Evolutionary conservation across 2,329 filamentous ascomycete genomes (phyloP).

Genomic region (Colletotrichum lupini): DNA sequence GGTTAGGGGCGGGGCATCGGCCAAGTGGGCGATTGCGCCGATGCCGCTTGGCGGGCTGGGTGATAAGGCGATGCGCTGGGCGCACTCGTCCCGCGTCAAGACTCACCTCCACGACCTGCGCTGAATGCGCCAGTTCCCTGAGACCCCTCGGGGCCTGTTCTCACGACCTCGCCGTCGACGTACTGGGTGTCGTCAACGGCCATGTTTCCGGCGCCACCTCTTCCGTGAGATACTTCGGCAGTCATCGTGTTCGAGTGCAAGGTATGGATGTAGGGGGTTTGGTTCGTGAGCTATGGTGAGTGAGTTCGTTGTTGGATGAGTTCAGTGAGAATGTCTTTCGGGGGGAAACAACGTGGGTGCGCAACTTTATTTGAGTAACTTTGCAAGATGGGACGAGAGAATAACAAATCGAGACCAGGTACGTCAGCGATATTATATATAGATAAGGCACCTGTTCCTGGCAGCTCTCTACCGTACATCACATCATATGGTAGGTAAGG

Average conservation of each 20-base stretch:
- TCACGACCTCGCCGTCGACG: constrained; percentile 71
- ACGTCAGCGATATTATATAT: constrained; percentile 32
- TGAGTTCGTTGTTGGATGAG: not conserved
- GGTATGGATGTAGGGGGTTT: not conserved
- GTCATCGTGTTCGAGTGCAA: constrained; percentile 43
- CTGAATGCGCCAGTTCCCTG: constrained; percentile 69
- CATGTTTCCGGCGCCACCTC: constrained; percentile 72
- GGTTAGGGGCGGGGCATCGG: not conserved
- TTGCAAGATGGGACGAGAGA: constrained; percentile 2
- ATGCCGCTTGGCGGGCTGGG: constrained; percentile 1
- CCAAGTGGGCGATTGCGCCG: constrained; percentile 7
- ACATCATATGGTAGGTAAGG: constrained; percentile 28
- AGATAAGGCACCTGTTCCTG: constrained; percentile 33
- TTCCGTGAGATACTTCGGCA: constrained; percentile 68
- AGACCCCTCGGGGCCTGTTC: constrained; percentile 63
- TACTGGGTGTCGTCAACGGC: constrained; percentile 67
- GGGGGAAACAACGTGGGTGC: not conserved
- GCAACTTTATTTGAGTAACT: constrained; percentile 13
- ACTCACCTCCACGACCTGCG: constrained; percentile 68
- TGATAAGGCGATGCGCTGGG: constrained; percentile 5
- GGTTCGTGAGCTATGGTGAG: not conserved
- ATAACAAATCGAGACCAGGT: constrained; percentile 10
- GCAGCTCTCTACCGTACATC: constrained; percentile 12
- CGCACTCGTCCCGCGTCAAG: not conserved
- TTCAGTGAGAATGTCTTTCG: not conserved